These are phyloP conservation scores for Sporothrix humicola DNA, from an alignment of 2,329 filamentous ascomycete species.

Conservation along the genomic window DNA sequence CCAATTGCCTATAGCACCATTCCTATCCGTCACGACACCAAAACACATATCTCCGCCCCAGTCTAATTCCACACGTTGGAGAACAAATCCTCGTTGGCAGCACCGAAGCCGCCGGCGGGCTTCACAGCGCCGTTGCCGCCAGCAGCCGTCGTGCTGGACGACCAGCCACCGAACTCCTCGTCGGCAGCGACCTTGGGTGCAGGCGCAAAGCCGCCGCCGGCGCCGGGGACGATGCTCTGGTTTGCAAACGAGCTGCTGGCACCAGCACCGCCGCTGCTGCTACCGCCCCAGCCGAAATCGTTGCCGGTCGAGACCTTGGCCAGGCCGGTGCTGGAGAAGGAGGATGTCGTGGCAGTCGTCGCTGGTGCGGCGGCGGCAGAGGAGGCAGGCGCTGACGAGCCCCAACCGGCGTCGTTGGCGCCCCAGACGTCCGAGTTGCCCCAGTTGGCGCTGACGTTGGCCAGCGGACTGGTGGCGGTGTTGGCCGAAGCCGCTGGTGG, in stretches of 20 bases:
- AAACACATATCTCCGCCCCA: not conserved
- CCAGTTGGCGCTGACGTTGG: conserved; percentile 47
- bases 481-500: conserved; percentile 51
- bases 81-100: conserved; percentile 83
- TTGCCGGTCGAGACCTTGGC: conserved; percentile 46
- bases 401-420: conserved; percentile 74
- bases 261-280: conserved; percentile 34
- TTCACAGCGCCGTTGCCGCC: conserved; percentile 53
- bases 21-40: not conserved
- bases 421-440: conserved; percentile 79
- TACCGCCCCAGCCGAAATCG: conserved; percentile 66
- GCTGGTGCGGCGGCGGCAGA: conserved; percentile 46
- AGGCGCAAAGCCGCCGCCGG: conserved; percentile 68
- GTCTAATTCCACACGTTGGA: conserved; percentile 91
- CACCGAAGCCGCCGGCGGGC: conserved; percentile 59
- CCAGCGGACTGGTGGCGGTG: conserved; percentile 45
- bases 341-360: conserved; percentile 39
- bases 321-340: conserved; percentile 1
- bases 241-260: conserved; percentile 57
- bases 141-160: conserved; percentile 66
- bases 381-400: conserved; percentile 59
- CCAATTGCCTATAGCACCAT: not conserved
- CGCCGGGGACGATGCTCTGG: conserved; percentile 65
- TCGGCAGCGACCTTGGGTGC: conserved; percentile 79
- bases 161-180: conserved; percentile 96